These are phyloP conservation scores for Rubia balearica DNA, from an alignment of 305 asterid species.

Conservation along the genomic window DNA sequence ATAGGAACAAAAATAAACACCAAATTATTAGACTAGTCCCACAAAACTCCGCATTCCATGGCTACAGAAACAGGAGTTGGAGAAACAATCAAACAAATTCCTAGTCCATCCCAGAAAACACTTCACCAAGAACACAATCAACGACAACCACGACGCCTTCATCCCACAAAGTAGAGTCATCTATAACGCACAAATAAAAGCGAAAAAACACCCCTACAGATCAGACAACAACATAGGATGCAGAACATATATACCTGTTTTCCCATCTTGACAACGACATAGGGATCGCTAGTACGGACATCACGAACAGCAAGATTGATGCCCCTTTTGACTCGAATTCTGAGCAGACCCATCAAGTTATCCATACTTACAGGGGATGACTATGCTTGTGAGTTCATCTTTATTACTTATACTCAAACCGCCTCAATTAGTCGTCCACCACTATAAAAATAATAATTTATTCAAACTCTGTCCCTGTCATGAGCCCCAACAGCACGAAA, in stretches of 20 bases:
- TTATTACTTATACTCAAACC: neutral
- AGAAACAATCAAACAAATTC: neutral
- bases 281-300: conserved; percentile 87
- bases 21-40: neutral
- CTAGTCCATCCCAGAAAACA: conserved; percentile 4
- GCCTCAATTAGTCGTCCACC: neutral
- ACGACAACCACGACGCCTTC: too few species aligned
- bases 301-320: conserved; percentile 88
- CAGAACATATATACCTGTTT: conserved; percentile 41
- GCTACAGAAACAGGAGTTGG: neutral
- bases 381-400: conserved; percentile 24
- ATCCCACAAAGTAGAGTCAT: neutral
- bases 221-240: neutral
- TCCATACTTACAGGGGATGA: conserved; percentile 33
- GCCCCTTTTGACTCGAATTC: conserved; percentile 67
- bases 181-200: neutral
- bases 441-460: too few species aligned
- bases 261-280: conserved; percentile 65
- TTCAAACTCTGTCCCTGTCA: conserved; percentile 10
- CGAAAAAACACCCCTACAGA: neutral
- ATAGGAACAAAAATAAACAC: neutral
- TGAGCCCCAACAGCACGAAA: neutral
- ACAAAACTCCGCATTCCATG: neutral
- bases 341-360: conserved; percentile 62
- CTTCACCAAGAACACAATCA: too few species aligned